A percentile compares a stretch with the other conserved stretches of the same genome.
These are phyloP conservation scores for Camellia japonica DNA, from an alignment of 148 eudicot genomes.

Conservation along the genomic window DNA sequence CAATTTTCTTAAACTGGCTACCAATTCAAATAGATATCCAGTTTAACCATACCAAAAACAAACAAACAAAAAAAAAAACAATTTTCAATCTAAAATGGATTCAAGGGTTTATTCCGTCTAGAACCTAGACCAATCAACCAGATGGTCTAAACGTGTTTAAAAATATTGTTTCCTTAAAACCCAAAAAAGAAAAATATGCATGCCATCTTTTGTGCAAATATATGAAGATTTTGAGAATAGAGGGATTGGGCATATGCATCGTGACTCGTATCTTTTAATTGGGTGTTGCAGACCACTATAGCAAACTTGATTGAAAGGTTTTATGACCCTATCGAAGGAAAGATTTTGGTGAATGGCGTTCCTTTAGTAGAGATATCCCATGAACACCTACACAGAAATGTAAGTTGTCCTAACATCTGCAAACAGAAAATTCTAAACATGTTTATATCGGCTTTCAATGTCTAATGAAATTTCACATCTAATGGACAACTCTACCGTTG, in stretches of 20 bases:
- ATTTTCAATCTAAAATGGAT: too few relatives aligned
- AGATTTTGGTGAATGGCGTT: slow-evolving; percentile 73
- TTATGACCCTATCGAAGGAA: slow-evolving; percentile 80
- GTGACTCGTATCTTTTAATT: not conserved
- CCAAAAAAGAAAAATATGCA: not conserved
- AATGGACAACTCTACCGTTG: not conserved
- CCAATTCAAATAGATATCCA: too few relatives aligned
- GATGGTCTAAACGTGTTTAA: too few relatives aligned
- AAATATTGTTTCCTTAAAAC: not conserved
- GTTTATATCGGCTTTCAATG: not conserved
- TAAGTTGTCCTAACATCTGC: slow-evolving; percentile 15
- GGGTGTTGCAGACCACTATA: slow-evolving; percentile 73
- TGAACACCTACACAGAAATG: slow-evolving; percentile 77
- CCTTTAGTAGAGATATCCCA: slow-evolving; percentile 72
- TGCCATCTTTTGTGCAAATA: not conserved
- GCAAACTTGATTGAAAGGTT: slow-evolving; percentile 88
- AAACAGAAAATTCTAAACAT: slow-evolving; percentile 1
- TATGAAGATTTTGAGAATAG: not conserved
- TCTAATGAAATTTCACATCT: too few relatives aligned
- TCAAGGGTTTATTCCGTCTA: too few relatives aligned
- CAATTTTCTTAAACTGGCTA: too few relatives aligned
- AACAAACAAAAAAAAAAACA: too few relatives aligned
- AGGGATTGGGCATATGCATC: not conserved
- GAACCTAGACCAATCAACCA: too few relatives aligned
- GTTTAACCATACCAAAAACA: too few relatives aligned